Evolutionary conservation across 2,329 filamentous ascomycete genomes (phyloP).

Genomic region (Aspergillus bombycis): DNA sequence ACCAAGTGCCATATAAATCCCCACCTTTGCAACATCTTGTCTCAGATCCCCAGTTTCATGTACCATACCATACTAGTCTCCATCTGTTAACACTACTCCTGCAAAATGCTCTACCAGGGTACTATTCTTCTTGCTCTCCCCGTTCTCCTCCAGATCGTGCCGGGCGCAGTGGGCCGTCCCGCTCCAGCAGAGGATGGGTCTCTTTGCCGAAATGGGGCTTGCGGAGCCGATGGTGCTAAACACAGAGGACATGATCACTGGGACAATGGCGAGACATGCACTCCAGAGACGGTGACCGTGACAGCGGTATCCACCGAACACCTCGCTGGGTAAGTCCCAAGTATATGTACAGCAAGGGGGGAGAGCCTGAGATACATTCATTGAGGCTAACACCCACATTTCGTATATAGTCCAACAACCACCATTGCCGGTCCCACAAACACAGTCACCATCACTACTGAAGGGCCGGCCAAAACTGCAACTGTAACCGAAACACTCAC

Average conservation of each 20-base stretch:
- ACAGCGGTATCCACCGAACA: not conserved
- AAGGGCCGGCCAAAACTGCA: not conserved
- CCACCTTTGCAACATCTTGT: not conserved
- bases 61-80: not conserved
- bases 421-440: not conserved
- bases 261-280: not conserved
- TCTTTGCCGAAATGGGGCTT: not conserved
- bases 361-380: too few relatives aligned
- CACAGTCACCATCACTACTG: not conserved
- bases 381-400: not conserved
- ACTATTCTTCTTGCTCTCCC: not conserved
- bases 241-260: not conserved
- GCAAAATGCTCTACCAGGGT: not conserved
- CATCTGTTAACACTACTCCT: not conserved
- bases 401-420: not conserved
- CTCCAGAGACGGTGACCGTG: not conserved
- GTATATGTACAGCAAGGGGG: too few relatives aligned
- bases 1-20: too few relatives aligned
- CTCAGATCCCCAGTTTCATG: not conserved
- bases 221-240: not conserved
- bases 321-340: not conserved
- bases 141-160: not conserved
- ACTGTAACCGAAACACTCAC: not conserved
- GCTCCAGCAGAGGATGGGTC: not conserved
- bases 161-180: not conserved